Evolutionary conservation across 352 stramenopile genomes (phyloP), one percentile per base, ranked within the genome.

Genomic region (Phytophthora melonis): DNA sequence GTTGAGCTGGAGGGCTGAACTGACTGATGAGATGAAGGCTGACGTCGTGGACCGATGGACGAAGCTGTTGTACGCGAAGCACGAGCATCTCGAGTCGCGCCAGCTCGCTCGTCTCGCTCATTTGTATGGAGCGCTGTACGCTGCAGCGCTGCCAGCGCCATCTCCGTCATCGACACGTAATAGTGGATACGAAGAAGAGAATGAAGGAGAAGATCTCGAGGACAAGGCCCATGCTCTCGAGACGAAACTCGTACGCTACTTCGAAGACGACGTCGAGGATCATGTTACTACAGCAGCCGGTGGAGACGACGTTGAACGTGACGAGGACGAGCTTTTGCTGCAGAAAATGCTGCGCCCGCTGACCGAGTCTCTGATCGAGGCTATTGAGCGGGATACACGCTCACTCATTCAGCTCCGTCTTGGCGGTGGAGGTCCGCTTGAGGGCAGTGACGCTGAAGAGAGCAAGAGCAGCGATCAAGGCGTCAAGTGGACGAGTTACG

Each of bases 41-140:
- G 49, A 63, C 6, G 23, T 82, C n/a, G 53, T 86, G 16, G 36
- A 73, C 13, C 43, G 39, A 55, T 91, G 76, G 77, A 89, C 83
- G 2, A 34, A 69, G 11, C 25, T 63, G n/a, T 74, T 95, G 39
- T 94, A 93, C 62, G 34, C 61, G 0, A 88, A 91, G 63, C 89
- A 95, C 66, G 49, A 82, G 45, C 43, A 70, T 16, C 84, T 94
- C 27, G 86, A 94, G 59, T 58, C 59, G 2, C 77, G 87, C n/a
- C 83, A 94, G 25, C 78, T 94, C 8, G 68, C 72, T 3, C 83
- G 89, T 19, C 71, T 95, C 16, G 85, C 77, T 58, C 68, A 83
- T 18, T 58, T 95, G 27, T 91, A 92, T 58, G 71, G 70, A 2
- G 89, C 86, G 1, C 60, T 95, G 1, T 53, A 79, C 10, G 67